Conservation (phyloP, 192 early-diverging fungal species). For the Powellomyces hirtus region DNA sequence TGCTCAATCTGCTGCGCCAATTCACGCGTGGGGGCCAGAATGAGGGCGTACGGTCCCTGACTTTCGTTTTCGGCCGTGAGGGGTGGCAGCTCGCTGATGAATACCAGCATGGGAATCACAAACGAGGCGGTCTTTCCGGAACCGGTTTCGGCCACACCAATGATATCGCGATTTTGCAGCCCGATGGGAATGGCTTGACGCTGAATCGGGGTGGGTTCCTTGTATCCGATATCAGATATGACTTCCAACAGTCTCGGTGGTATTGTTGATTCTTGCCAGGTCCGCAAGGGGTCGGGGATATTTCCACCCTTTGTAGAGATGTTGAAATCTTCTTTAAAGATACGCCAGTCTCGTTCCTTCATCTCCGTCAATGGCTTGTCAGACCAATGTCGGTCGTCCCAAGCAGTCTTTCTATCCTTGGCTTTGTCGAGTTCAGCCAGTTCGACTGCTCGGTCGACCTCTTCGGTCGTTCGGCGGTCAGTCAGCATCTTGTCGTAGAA, state of each 20-base stretch:
- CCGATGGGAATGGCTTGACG: slow-evolving; percentile 96
- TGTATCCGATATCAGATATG: slow-evolving; percentile 85
- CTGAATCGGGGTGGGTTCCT: slow-evolving; percentile 95
- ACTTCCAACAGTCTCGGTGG: slow-evolving; percentile 67
- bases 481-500: slow-evolving; percentile 68
- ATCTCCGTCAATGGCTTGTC: slow-evolving; percentile 88
- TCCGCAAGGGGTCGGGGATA: slow-evolving; percentile 86
- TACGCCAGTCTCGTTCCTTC: slow-evolving; percentile 98
- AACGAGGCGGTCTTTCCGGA: slow-evolving; percentile 96
- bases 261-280: slow-evolving; percentile 82
- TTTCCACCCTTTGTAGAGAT: slow-evolving; percentile 93
- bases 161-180: slow-evolving; percentile 73
- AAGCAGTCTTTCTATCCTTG: slow-evolving; percentile 68
- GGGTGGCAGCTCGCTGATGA: slow-evolving; percentile 77
- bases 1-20: slow-evolving; percentile 95
- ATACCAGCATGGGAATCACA: slow-evolving; percentile 92
- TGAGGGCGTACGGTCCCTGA: slow-evolving; percentile 89
- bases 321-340: slow-evolving; percentile 98
- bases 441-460: slow-evolving; percentile 53
- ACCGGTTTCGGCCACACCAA: slow-evolving; percentile 67
- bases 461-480: slow-evolving; percentile 55
- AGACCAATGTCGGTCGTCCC: slow-evolving; percentile 94
- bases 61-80: slow-evolving; percentile 75
- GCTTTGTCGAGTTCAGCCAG: slow-evolving; percentile 58
- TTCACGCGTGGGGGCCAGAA: slow-evolving; percentile 96